Evolutionary conservation across 176 grass and related monocot genomes (phyloP), one percentile per base, ranked within the genome.

Genomic region (Rhynchospora pubera): DNA sequence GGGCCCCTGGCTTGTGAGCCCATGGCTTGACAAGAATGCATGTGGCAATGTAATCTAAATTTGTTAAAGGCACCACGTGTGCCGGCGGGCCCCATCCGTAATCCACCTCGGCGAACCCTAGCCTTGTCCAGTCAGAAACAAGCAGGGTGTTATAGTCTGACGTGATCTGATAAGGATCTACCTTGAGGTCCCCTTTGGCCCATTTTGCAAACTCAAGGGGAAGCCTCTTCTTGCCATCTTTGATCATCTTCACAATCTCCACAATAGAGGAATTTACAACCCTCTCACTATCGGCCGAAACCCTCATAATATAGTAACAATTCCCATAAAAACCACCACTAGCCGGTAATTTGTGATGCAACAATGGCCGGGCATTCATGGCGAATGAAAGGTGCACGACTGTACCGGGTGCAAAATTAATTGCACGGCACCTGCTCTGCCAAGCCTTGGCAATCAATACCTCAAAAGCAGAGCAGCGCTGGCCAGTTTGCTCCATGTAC

Each of bases 271-370:
- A 85, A 2, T 80, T 47, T 0, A 56, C 77, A 9, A 95, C 84
- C 59, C 71, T 86, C 1, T 85, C 85, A 6, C 90, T 88, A 15
- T 79, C 60, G 3, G 93, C 90, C 0, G 93, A 81, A 1, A 92
- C 90, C 80, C 86, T 85, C 92, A 91, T 94, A 85, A 94, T 94
- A 75, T 94, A 94, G 80, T 94, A 94, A 89, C 89, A 94, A 65
- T 94, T 94, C 24, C 92, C 92, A 83, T 94, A 94, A 82, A 91
- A 94, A 2, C 92, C 89, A 0, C 83, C 92, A 61, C 85, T 86
- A n/a, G 61, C 80, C 1, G 85, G 87, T 44, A 90, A 77, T 2
- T 77, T 53, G 6, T 83, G 83, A 39, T 90, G 86, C 10, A 95
- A 80, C 3, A 95, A 57, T 5, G 90, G 90, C 0, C 93, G 86